Conservation (phyloP, 148 eudicot species). For the Camellia granthamiana region DNA sequence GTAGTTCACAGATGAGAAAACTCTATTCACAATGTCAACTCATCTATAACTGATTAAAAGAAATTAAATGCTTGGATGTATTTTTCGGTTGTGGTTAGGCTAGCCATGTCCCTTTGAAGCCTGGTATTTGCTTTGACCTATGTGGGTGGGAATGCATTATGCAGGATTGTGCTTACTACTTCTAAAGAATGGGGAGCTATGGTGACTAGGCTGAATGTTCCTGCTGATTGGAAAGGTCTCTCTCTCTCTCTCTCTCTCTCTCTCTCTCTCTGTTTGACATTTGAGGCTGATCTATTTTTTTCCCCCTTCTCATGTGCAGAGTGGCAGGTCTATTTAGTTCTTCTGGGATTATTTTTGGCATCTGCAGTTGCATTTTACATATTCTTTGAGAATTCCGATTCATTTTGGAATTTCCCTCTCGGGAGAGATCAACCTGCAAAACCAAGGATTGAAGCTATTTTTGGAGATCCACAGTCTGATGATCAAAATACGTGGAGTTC, state of each 20-base stretch:
- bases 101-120: not conserved
- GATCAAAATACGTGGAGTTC: slow-evolving; percentile 33
- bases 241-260: slow-evolving; percentile 19
- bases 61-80: too few species aligned
- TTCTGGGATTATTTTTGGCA: slow-evolving; percentile 65
- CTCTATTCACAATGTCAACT: too few species aligned
- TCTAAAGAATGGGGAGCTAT: slow-evolving; percentile 71
- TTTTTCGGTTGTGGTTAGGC: not conserved
- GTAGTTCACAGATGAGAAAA: too few species aligned
- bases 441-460: slow-evolving; percentile 30
- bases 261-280: not conserved
- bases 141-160: slow-evolving; percentile 5
- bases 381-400: slow-evolving; percentile 66
- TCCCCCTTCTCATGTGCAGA: slow-evolving; percentile 43
- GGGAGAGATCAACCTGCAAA: slow-evolving; percentile 29
- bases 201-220: slow-evolving; percentile 77
- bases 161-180: slow-evolving; percentile 81
- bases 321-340: slow-evolving; percentile 82
- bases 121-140: not conserved
- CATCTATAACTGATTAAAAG: too few species aligned
- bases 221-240: slow-evolving; percentile 89
- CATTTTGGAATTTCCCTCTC: slow-evolving; percentile 74
- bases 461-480: slow-evolving; percentile 44
- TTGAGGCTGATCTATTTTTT: not conserved
- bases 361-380: slow-evolving; percentile 63